Evolutionary conservation across 2,329 filamentous ascomycete genomes (phyloP).

Genomic region (Colletotrichum chrysophilum): DNA sequence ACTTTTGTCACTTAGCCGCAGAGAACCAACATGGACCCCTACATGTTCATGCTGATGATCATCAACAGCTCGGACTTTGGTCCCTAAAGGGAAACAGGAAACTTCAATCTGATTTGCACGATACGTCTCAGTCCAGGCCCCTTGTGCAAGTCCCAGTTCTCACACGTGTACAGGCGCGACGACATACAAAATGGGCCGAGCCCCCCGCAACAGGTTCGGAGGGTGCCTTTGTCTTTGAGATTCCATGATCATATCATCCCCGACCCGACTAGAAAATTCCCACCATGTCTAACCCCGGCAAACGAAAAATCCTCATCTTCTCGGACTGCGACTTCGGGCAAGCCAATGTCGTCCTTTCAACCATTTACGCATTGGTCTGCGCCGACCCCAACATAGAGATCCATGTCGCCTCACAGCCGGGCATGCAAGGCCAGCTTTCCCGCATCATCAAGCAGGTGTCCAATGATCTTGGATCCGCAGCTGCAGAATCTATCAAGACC

Average conservation of each 20-base stretch:
- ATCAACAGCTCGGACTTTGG: background rate
- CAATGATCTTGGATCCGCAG: background rate
- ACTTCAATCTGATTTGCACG: background rate
- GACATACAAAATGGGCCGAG: background rate
- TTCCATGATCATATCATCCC: background rate
- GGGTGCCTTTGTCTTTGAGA: background rate
- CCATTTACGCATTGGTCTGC: constrained; percentile 39
- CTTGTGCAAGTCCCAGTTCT: background rate
- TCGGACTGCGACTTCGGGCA: constrained; percentile 51
- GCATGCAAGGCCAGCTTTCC: background rate
- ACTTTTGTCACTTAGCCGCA: background rate
- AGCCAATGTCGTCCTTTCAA: constrained; percentile 51
- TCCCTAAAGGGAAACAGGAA: background rate
- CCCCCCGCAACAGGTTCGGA: background rate
- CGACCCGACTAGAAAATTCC: background rate
- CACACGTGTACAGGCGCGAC: background rate
- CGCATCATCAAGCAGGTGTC: background rate
- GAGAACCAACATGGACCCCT: background rate
- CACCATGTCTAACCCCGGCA: background rate
- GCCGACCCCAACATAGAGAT: background rate
- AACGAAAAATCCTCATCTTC: constrained; percentile 41
- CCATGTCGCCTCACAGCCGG: background rate
- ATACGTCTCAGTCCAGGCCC: background rate
- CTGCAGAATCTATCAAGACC: background rate
- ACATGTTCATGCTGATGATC: background rate